phyloP scores from a whole-genome alignment of 2,329 filamentous ascomycete species.

The Bretziella fagacearum region DNA sequence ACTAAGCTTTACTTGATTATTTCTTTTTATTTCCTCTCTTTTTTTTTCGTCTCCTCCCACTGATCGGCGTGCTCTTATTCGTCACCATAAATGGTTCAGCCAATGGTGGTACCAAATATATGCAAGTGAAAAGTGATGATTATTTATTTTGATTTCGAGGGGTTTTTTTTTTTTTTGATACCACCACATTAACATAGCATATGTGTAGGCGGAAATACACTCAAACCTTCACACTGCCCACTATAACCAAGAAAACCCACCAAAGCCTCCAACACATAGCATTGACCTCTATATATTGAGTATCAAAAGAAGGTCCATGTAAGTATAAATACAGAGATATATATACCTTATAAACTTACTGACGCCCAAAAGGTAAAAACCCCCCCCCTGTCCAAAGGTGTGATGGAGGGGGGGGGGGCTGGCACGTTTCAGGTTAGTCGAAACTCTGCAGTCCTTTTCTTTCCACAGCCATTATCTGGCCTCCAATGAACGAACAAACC shows the following conservation, averaged over 20 bases:
- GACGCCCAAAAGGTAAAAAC: neutral
- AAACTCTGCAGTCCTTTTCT: slow-evolving; percentile 10
- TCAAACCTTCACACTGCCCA: neutral
- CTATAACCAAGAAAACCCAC: neutral
- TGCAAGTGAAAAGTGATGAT: neutral
- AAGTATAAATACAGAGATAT: neutral
- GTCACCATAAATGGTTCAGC: neutral
- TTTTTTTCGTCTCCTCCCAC: neutral
- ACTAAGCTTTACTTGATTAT: neutral
- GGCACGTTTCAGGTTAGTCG: slow-evolving; percentile 13
- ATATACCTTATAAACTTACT: neutral
- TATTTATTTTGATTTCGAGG: neutral
- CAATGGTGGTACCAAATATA: no score
- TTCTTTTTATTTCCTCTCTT: neutral
- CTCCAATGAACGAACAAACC: no score
- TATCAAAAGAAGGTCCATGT: no score
- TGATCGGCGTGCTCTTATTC: neutral
- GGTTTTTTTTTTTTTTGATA: no score
- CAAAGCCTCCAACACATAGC: neutral
- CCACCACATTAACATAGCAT: no score
- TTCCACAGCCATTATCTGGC: no score
- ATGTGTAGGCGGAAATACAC: neutral
- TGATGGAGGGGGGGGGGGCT: neutral
- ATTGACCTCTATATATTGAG: slow-evolving; percentile 4
- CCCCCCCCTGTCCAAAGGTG: neutral